phyloP scores from a whole-genome alignment of 495 filamentous ascomycete genomes.

The Neurospora sp. region DNA sequence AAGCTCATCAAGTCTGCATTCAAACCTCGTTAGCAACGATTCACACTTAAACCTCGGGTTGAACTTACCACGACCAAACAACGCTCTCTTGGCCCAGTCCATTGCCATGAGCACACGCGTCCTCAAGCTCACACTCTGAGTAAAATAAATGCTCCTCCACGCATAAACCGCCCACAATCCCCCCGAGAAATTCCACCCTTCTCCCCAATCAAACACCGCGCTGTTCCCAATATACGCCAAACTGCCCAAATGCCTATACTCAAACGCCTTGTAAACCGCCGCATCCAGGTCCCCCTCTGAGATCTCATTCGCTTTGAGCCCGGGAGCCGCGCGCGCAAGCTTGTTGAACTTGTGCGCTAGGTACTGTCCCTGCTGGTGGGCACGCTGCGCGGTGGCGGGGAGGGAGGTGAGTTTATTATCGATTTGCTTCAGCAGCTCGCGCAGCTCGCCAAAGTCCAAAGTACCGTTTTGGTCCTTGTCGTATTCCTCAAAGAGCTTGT shows the following conservation, averaged over 20 bases:
- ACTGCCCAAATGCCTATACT: slow-evolving; percentile 85
- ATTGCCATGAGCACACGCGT: slow-evolving; percentile 87
- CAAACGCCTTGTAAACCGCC: slow-evolving; percentile 89
- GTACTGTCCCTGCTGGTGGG: slow-evolving; percentile 93
- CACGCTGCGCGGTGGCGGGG: slow-evolving; percentile 88
- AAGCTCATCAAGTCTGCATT: slow-evolving; percentile 59
- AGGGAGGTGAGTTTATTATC: slow-evolving; percentile 82
- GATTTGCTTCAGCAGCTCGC: slow-evolving; percentile 80
- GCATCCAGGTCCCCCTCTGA: slow-evolving; percentile 85
- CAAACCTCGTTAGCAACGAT: slow-evolving; percentile 12
- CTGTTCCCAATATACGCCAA: slow-evolving; percentile 95
- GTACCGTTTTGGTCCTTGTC: slow-evolving; percentile 89
- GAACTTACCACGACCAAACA: slow-evolving; percentile 88
- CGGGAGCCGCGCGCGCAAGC: slow-evolving; percentile 68
- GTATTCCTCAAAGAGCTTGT: slow-evolving; percentile 81
- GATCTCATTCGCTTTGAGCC: slow-evolving; percentile 68
- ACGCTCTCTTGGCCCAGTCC: slow-evolving; percentile 93
- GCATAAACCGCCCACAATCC: slow-evolving; percentile 91
- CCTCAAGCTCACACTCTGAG: slow-evolving; percentile 89
- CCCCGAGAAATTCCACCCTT: slow-evolving; percentile 67
- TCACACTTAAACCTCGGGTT: not conserved
- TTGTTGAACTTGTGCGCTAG: slow-evolving; percentile 92
- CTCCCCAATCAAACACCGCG: slow-evolving; percentile 78
- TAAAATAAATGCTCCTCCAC: slow-evolving; percentile 96
- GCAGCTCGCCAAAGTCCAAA: slow-evolving; percentile 84